Percentiles rank a stretch among this genome's conserved stretches.
These are phyloP conservation scores for Biscogniauxia sp. DNA, from an alignment of 2,329 filamentous ascomycete genomes.

Conservation along the genomic window DNA sequence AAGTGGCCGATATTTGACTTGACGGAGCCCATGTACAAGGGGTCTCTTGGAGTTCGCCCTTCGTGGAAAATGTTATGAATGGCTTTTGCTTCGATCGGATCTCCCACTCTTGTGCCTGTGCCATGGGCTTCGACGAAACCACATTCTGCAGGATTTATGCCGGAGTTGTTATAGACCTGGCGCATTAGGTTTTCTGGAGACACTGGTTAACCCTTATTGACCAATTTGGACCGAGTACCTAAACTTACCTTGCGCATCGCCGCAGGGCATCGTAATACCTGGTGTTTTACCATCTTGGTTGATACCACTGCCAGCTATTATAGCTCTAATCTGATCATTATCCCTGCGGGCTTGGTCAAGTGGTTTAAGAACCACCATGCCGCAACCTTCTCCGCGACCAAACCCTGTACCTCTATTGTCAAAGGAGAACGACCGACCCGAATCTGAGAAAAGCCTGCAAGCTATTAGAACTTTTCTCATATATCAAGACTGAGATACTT, in stretches of 20 bases:
- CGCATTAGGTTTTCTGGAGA: constrained; percentile 40
- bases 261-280: constrained; percentile 56
- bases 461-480: constrained; percentile 15
- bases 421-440: constrained; percentile 51
- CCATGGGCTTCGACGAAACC: constrained; percentile 54
- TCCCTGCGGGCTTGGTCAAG: constrained; percentile 53
- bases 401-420: constrained; percentile 56
- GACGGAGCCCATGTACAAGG: constrained; percentile 46
- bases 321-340: constrained; percentile 51
- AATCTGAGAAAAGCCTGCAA: constrained; percentile 47
- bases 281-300: constrained; percentile 57
- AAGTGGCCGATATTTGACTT: constrained; percentile 53
- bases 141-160: constrained; percentile 37
- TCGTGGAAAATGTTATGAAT: constrained; percentile 43
- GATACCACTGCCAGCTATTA: constrained; percentile 49
- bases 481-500: constrained; percentile 28
- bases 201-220: constrained; percentile 15
- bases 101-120: constrained; percentile 54
- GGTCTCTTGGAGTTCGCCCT: constrained; percentile 39
- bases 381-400: constrained; percentile 59
- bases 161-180: constrained; percentile 40
- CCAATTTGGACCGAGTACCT: not conserved
- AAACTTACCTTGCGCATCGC: constrained; percentile 45
- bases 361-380: constrained; percentile 54
- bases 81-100: constrained; percentile 53